These are phyloP conservation scores for Tuber magnatum DNA, from an alignment of 495 filamentous ascomycete genomes.

Conservation along the genomic window DNA sequence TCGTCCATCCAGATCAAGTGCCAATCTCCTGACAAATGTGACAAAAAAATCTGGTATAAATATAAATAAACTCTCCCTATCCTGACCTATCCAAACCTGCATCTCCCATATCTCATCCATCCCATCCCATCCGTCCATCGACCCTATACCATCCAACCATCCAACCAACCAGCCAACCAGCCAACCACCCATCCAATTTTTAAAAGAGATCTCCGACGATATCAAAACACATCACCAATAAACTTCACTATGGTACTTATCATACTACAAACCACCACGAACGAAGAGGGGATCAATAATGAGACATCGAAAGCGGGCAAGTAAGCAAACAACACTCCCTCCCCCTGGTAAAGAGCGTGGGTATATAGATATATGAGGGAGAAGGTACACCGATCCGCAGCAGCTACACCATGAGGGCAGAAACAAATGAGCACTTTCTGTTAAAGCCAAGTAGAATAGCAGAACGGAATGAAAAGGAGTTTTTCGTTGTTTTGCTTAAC, in stretches of 20 bases:
- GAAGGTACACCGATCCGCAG: not conserved
- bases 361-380: constrained; percentile 14
- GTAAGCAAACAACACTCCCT: constrained; percentile 27
- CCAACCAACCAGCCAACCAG: not conserved
- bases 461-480: not conserved
- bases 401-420: not conserved
- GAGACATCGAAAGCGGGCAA: constrained; percentile 11
- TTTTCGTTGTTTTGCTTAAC: not conserved
- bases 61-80: too few relatives aligned
- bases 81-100: not conserved
- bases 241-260: constrained; percentile 18
- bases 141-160: too few relatives aligned
- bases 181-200: constrained; percentile 11
- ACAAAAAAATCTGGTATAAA: not conserved
- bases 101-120: not conserved
- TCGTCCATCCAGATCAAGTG: not conserved
- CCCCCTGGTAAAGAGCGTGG: constrained; percentile 29
- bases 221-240: constrained; percentile 23
- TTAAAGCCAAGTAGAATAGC: not conserved
- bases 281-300: not conserved
- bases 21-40: not conserved
- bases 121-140: too few relatives aligned
- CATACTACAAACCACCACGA: not conserved
- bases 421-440: not conserved
- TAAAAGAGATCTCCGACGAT: constrained; percentile 18